phyloP scores from a whole-genome alignment of 2,329 filamentous ascomycete genomes.

The Curvularia spicifera region DNA sequence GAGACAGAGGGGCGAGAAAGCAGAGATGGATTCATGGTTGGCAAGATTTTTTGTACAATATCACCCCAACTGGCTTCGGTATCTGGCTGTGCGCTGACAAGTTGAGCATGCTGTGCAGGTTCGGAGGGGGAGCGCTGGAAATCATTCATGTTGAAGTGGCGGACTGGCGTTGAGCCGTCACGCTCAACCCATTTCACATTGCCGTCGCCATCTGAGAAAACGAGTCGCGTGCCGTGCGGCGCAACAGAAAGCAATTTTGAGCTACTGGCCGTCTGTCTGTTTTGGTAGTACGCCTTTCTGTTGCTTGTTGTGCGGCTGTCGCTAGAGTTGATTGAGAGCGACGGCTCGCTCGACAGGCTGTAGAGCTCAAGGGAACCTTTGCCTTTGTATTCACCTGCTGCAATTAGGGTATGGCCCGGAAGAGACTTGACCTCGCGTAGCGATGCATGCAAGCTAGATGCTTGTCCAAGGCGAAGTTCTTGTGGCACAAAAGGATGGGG shows the following conservation, averaged over 20 bases:
- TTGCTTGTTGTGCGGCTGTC: slow-evolving; percentile 37
- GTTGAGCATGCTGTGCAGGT: not conserved
- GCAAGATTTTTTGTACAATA: slow-evolving; percentile 79
- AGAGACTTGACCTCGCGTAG: slow-evolving; percentile 61
- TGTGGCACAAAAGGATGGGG: slow-evolving; percentile 71
- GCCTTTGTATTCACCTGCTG: slow-evolving; percentile 88
- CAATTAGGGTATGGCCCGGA: slow-evolving; percentile 71
- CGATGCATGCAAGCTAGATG: slow-evolving; percentile 62
- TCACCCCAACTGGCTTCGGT: slow-evolving; percentile 53
- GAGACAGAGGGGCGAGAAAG: not conserved
- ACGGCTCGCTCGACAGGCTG: slow-evolving; percentile 58
- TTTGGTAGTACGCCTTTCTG: slow-evolving; percentile 59
- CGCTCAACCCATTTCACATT: slow-evolving; percentile 90
- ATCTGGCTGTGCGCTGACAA: slow-evolving; percentile 4
- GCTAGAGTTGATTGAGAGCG: slow-evolving; percentile 39
- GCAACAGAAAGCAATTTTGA: slow-evolving; percentile 83
- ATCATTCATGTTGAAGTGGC: slow-evolving; percentile 65
- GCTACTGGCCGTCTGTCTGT: slow-evolving; percentile 80
- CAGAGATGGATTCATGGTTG: slow-evolving; percentile 53
- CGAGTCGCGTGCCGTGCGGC: slow-evolving; percentile 80
- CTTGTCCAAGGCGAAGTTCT: slow-evolving; percentile 64
- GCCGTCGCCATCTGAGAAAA: slow-evolving; percentile 83
- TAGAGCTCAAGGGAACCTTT: slow-evolving; percentile 93
- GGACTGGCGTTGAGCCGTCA: slow-evolving; percentile 68
- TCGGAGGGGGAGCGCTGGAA: slow-evolving; percentile 4